phyloP scores from a whole-genome alignment of 306 rosid species.

The Pyrus bretschneideri region DNA sequence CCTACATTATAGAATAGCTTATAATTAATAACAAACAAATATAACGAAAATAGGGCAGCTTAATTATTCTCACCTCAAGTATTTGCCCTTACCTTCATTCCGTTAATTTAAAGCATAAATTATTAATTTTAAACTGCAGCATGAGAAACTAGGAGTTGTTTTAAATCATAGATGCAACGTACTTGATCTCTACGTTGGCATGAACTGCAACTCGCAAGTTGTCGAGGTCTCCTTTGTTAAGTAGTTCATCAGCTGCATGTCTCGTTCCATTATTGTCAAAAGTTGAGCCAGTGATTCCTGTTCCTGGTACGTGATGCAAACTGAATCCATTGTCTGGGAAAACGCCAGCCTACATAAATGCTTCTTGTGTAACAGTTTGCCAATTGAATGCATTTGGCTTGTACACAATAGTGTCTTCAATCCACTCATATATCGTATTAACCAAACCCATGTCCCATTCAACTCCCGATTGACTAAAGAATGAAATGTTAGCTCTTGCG shows the following conservation, averaged over 20 bases:
- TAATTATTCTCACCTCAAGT: not conserved
- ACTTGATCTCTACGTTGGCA: conserved; percentile 12
- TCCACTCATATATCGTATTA: conserved; percentile 18
- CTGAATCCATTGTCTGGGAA: conserved; percentile 8
- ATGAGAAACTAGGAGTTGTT: not conserved
- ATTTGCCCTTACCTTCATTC: not conserved
- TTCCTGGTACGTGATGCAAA: conserved; percentile 11
- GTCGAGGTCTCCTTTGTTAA: not conserved
- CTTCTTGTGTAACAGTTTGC: not conserved
- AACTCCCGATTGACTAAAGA: conserved; percentile 4
- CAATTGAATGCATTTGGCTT: not conserved
- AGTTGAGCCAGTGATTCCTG: conserved; percentile 3
- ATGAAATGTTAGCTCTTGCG: conserved; percentile 6
- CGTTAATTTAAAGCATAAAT: not conserved
- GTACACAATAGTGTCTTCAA: conserved; percentile 14
- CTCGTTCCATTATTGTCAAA: conserved; percentile 17
- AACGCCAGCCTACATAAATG: conserved; percentile 2
- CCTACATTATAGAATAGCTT: not conserved
- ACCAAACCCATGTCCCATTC: conserved; percentile 22
- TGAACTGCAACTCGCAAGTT: conserved; percentile 17
- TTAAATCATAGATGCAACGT: not conserved
- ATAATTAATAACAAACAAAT: not conserved
- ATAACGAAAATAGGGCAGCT: not conserved
- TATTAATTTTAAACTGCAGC: not conserved
- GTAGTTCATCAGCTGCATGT: conserved; percentile 27